Base-by-base conservation (phyloP, 768 basidiomycete species). In the Suillus plorans region DNA sequence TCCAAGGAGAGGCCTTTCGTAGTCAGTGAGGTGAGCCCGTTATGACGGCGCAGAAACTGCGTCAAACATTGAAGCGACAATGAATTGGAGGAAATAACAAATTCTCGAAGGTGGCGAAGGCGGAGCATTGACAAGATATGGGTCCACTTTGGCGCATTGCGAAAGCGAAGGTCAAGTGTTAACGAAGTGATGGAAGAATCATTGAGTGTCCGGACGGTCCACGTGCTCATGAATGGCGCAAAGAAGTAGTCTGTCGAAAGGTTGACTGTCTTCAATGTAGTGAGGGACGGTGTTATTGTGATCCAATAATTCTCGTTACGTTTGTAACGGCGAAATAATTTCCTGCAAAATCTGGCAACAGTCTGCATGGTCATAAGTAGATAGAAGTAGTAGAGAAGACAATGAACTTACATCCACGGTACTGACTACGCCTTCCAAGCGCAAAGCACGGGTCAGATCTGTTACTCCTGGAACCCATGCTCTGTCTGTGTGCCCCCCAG, bases 91-190 rank as follows among this genome's bases (percentile, higher is more conserved):
- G 37, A 58, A 58, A 58, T 58, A 28, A 58, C 57, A 25, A 58
- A 41, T 58, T 58, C 57, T 41, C 57, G 57, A 41, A 58, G 57
- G 10, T 58, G 57, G 22, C 37, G 57, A 58, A 58, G 57, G 37
- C 57, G 57, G 57, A 58, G 57, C 37, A 41, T 39, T 41, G 57
- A 41, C 9, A 58, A 25, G 37, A 58, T 58, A 41, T 58, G 57
- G 25, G 57, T 18, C 57, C 57, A 58, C 16, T 41, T 28, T 5
- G 57, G 57, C 25, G 37, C 57, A 41, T 58, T 58, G 37, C 37
- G 37, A 58, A 58, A 58, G 57, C 57, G 57, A 58, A 58, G 57
- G 25, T 58, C 22, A 10, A 58, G 57, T 5, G 16, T 41, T 20
- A 58, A 41, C 18, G 57, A 58, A 14, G 57, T 58, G 39, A 58